Conservation (phyloP, 768 basidiomycete genomes). For the Suillus cothurnatus region DNA sequence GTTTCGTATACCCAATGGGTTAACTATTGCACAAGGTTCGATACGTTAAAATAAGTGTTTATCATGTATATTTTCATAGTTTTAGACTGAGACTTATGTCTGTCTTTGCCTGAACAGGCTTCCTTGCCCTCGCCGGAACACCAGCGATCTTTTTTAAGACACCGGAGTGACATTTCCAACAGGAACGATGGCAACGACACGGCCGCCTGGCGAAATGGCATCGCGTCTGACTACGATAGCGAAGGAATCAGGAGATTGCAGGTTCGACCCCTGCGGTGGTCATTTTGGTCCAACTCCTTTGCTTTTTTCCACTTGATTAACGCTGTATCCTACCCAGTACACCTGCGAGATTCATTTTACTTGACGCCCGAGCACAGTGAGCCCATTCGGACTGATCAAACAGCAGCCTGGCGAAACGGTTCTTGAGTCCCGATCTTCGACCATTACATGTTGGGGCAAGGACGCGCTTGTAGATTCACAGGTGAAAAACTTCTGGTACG, state of each 20-base stretch:
- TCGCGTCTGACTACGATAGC: constrained; percentile 85
- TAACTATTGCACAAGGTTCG: neutral
- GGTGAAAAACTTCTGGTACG: no score
- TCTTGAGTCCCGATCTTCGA: neutral
- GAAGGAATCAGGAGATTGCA: constrained; percentile 84
- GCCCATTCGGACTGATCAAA: neutral
- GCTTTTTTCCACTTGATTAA: neutral
- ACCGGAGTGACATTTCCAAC: neutral
- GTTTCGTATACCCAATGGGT: neutral
- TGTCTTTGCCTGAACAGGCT: neutral
- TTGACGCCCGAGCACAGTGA: neutral
- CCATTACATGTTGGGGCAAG: neutral
- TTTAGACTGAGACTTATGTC: neutral
- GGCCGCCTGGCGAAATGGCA: constrained; percentile 94
- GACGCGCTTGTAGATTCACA: neutral
- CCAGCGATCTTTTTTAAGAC: neutral
- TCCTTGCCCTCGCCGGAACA: neutral
- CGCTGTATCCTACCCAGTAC: neutral
- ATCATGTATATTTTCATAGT: neutral
- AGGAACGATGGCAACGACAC: neutral
- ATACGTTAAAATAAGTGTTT: neutral
- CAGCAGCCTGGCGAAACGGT: neutral
- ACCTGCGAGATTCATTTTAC: neutral
- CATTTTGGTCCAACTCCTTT: constrained; percentile 33
- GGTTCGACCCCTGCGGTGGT: constrained; percentile 92